These are phyloP conservation scores for Diaporthe citriasiana DNA, from an alignment of 2,329 filamentous ascomycete species.

Conservation along the genomic window DNA sequence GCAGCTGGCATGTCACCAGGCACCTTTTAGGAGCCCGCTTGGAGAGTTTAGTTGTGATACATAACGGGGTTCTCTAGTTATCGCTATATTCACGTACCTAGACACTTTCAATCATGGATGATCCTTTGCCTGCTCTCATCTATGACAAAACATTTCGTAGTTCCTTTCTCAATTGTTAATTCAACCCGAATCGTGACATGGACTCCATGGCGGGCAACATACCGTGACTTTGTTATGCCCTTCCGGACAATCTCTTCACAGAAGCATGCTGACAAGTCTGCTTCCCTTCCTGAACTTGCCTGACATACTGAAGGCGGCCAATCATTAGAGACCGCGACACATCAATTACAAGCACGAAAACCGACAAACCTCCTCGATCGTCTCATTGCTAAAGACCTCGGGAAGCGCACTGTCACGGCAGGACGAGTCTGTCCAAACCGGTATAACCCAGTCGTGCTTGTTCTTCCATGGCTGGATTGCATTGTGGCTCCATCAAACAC, in stretches of 20 bases:
- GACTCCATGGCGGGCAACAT: background rate
- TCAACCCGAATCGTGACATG: background rate
- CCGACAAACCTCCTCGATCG: conserved; percentile 6
- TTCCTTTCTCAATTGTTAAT: background rate
- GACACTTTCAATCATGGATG: background rate
- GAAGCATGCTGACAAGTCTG: background rate
- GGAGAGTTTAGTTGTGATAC: background rate
- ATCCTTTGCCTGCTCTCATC: background rate
- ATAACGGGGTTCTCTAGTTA: background rate
- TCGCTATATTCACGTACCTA: background rate
- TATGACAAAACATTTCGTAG: background rate
- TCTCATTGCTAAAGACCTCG: background rate
- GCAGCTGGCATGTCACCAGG: background rate
- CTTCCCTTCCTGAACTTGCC: background rate
- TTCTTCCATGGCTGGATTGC: conserved; percentile 14
- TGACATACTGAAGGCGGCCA: background rate
- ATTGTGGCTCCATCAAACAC: conserved; percentile 34
- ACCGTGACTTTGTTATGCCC: background rate
- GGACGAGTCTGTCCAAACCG: conserved; percentile 7
- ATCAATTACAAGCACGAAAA: background rate
- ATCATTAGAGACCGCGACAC: background rate
- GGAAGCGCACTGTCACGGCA: conserved; percentile 6
- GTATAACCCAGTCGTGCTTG: conserved; percentile 10
- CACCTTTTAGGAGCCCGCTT: background rate
- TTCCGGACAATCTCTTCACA: background rate